Evolutionary conservation across 2,329 filamentous ascomycete species (phyloP), one percentile per base, ranked within the genome.

Genomic region (Rachicladosporium sp.): DNA sequence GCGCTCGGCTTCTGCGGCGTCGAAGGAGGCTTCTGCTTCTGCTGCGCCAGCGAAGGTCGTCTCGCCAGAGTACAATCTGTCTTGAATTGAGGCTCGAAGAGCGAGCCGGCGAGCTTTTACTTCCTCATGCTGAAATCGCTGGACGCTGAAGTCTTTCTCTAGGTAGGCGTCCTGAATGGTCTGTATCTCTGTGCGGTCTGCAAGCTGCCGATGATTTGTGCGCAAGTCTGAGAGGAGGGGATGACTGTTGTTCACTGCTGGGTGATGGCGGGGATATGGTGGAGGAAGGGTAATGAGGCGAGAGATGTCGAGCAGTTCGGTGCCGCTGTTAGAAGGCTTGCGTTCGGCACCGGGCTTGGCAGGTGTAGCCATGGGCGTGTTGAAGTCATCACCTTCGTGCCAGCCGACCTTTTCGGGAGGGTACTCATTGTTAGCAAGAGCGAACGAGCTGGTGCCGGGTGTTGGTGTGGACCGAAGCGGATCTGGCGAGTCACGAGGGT

Each of bases 181-280:
- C 54, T 87, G 84, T 1, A 79, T 80, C 1, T 68, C 70, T 42
- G 80, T 73, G 4, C 89, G 65, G 52, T 91, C 83, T 10, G 72
- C 69, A 36, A 94, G 64, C 50, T 91, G 79, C 38, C 79, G 76
- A 12, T 95, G 82, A 0, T 78, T 73, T 3, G 71, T 77, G 36
- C 91, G 78, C 35, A 84, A 88, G 1, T 77, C 71, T 0, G 80
- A 73, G n/a, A 98, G 71, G 47, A 93, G 82, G 0, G 91, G 91
- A 55, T 98, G 91, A 50, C 77, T 93, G 55, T 96, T 98, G 59
- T 93, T 95, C 10, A 96, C 84, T 1, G 91, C 91, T 6, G 91
- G 91, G 52, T 96, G 82, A 54, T 96, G 89, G 6, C 89, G 80
- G 1, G 91, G 91, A 58, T 93, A 96, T 2, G 91, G 84, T 1